Conservation (phyloP, 2,329 filamentous ascomycete genomes). For the Fusarium multiceps region DNA sequence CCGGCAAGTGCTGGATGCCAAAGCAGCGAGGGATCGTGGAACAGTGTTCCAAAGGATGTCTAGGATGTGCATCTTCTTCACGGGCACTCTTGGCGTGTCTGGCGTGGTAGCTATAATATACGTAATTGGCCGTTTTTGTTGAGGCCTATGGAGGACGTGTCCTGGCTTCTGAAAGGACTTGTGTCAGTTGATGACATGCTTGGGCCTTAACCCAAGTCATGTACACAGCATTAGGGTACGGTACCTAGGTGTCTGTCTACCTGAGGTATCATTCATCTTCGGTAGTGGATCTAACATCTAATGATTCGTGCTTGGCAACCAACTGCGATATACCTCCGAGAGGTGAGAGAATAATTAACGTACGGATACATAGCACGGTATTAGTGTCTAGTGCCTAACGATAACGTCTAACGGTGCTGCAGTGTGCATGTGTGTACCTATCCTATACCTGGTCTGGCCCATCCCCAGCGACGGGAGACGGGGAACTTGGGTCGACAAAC, state of each 20-base stretch:
- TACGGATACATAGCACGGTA: neutral
- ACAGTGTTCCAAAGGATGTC: neutral
- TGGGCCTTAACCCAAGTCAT: slow-evolving; percentile 26
- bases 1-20: slow-evolving; percentile 3
- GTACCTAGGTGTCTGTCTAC: no score
- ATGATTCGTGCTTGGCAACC: neutral
- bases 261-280: neutral
- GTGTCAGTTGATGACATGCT: slow-evolving; percentile 23
- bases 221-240: neutral
- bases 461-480: neutral
- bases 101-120: neutral
- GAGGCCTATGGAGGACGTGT: slow-evolving; percentile 3
- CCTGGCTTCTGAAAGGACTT: slow-evolving; percentile 14
- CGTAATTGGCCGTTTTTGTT: slow-evolving; percentile 13
- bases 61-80: neutral
- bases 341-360: neutral
- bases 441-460: neutral
- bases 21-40: neutral
- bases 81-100: neutral
- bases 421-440: neutral
- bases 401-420: neutral
- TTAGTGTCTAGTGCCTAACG: neutral
- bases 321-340: neutral
- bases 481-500: neutral
- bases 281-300: slow-evolving; percentile 2